Conservation (phyloP, 139 green algal genomes). For the Chlamydomonas sp. region DNA sequence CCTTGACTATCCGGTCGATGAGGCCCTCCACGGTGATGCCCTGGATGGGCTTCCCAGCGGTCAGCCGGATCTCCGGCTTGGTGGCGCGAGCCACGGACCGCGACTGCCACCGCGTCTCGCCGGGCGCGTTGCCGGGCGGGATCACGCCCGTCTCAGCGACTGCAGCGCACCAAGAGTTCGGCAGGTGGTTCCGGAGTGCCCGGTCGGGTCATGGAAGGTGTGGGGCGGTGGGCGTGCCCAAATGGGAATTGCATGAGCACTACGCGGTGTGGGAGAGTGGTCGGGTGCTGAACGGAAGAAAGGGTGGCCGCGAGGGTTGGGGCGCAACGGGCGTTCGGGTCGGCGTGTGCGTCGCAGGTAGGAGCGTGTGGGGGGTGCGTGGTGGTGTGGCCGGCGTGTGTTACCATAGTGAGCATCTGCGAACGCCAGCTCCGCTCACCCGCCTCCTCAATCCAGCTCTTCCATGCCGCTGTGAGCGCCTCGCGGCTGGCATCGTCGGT, state of each 20-base stretch:
- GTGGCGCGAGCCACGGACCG: constrained; percentile 35
- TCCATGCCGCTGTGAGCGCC: constrained; percentile 82
- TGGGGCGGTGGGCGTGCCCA: no score
- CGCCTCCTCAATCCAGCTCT: constrained; percentile 83
- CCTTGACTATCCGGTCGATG: constrained; percentile 85
- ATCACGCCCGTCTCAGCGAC: constrained; percentile 73
- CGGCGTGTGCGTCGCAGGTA: no score
- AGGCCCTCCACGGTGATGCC: constrained; percentile 84
- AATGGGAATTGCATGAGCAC: no score
- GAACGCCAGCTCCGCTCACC: constrained; percentile 34
- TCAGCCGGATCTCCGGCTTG: constrained; percentile 85
- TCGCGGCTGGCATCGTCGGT: constrained; percentile 70
- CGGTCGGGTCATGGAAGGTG: no score
- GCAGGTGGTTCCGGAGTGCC: background rate
- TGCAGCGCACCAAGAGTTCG: constrained; percentile 37
- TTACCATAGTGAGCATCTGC: background rate
- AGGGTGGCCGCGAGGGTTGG: no score
- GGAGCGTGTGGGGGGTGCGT: no score
- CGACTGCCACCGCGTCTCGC: constrained; percentile 75
- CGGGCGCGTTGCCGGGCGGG: constrained; percentile 84
- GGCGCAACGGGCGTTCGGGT: no score
- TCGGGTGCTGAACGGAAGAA: no score
- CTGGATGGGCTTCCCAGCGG: constrained; percentile 81
- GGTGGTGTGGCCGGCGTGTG: no score
- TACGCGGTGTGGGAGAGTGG: no score